Percentiles rank a stretch among this genome's conserved stretches.
Evolutionary conservation across 2,329 filamentous ascomycete species (phyloP).

Genomic region (Talaromyces atroroseus): DNA sequence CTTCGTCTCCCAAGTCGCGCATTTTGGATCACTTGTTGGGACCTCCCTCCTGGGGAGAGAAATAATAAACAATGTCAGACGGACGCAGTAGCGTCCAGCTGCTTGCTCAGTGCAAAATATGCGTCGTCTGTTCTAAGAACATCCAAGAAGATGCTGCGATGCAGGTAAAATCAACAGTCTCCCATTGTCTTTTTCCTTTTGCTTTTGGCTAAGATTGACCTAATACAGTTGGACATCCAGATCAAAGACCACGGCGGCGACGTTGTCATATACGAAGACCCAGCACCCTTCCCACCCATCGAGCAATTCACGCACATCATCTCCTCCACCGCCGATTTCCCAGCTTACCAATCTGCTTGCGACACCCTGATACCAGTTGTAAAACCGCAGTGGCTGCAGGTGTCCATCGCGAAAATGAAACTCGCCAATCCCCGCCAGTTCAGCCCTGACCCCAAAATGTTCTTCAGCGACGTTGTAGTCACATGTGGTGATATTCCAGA

Average conservation of each 20-base stretch:
- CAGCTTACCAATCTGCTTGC: slow-evolving; percentile 70
- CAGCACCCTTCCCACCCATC: slow-evolving; percentile 33
- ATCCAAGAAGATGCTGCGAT: slow-evolving; percentile 35
- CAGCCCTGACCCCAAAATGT: slow-evolving; percentile 84
- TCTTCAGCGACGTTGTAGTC: slow-evolving; percentile 79
- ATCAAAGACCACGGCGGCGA: slow-evolving; percentile 48
- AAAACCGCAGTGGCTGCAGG: slow-evolving; percentile 71
- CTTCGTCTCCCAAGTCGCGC: not conserved
- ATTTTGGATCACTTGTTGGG: not conserved
- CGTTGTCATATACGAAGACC: slow-evolving; percentile 37
- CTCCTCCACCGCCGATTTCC: slow-evolving; percentile 80
- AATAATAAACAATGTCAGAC: slow-evolving; percentile 6
- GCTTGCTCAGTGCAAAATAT: slow-evolving; percentile 43
- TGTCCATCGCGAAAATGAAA: slow-evolving; percentile 64
- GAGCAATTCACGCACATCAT: slow-evolving; percentile 59
- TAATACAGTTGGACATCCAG: slow-evolving; percentile 39
- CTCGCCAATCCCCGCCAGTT: slow-evolving; percentile 74
- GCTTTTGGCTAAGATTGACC: not conserved
- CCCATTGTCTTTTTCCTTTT: not conserved
- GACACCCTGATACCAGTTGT: slow-evolving; percentile 79
- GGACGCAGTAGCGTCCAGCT: slow-evolving; percentile 24
- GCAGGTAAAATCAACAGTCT: slow-evolving; percentile 28
- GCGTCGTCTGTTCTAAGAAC: slow-evolving; percentile 40
- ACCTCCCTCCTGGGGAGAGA: not conserved
- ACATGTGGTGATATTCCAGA: slow-evolving; percentile 78